Base-by-base conservation (phyloP, 305 asterid genomes). In the Solanum hybrid region DNA sequence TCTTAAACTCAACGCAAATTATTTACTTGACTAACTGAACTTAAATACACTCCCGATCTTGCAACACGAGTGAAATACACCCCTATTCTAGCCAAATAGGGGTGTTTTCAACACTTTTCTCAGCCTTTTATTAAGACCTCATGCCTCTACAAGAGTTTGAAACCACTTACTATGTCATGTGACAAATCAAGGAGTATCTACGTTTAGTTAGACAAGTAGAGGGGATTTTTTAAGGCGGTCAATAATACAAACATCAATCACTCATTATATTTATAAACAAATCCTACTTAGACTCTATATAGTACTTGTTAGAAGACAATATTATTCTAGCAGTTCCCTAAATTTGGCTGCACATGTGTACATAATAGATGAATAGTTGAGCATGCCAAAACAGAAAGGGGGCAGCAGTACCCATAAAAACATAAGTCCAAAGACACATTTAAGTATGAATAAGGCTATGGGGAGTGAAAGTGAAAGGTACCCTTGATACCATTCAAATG, bases 401-500 rank as follows among this genome's bases (percentile, higher is more conserved):
- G 81, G 90, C 92, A 91, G 75, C 89, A 89, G 22, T 81, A 90
- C 93, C 92, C 91, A 93, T 89, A 89, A 92, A 91, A 88, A 92
- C 75, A 91, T 83, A 91, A 93, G 90, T 92, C 91, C 93, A 91
- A 89, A 84, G 88, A 92, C 89, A 88, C 61, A 90, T 79, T 51
- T 31, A 88, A 78, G 90, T 72, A 78, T 76, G 86, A 78, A 88
- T 31, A 76, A 37, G 45, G 80, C 89, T 36, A 34, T 78, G 41
- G 83, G 12, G 11, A 15, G 37, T 89, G 95, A 91, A 90, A 93
- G 93, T 86, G 93, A 92, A 90, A 90, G 34, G 51, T 91, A 88
- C 92, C 93, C 91, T 87, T 83, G 75, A 90, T 89, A 89, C 93
- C 92, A 90, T 89, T 91, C 92, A 89, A 92, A 92, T 85, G 20